Evolutionary conservation across 1,284 basidiomycete genomes (phyloP).

Genomic region (Papiliotrema flavescens): DNA sequence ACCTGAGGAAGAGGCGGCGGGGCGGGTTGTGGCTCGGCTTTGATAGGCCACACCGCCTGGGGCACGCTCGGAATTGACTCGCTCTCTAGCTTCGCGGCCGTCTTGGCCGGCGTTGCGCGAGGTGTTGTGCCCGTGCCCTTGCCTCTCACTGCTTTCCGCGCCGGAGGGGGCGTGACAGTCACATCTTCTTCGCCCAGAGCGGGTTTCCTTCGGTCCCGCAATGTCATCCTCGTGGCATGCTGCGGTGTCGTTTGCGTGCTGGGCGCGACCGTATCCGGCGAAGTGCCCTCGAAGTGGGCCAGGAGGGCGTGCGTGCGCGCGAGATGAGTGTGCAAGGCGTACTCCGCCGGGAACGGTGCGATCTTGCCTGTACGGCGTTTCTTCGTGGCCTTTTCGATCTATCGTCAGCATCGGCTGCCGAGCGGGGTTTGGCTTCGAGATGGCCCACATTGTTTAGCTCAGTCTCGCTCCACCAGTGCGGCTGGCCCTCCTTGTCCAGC

Average conservation of each 20-base stretch:
- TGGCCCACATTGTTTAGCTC: slow-evolving; percentile 62
- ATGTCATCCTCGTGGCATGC: slow-evolving; percentile 51
- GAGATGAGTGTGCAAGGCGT: slow-evolving; percentile 58
- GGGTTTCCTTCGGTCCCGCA: slow-evolving; percentile 58
- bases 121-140: not conserved
- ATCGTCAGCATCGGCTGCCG: not conserved
- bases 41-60: no score
- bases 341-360: slow-evolving; percentile 52
- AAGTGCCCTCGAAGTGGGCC: slow-evolving; percentile 48
- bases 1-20: no score
- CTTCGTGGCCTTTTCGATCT: slow-evolving; percentile 71
- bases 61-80: not conserved
- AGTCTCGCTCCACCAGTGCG: slow-evolving; percentile 66
- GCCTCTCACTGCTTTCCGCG: not conserved
- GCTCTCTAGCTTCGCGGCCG: not conserved
- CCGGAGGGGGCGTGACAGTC: slow-evolving; percentile 6
- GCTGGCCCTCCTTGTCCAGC: slow-evolving; percentile 51
- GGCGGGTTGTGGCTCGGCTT: no score
- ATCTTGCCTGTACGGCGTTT: slow-evolving; percentile 50
- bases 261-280: slow-evolving; percentile 1
- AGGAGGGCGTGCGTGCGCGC: slow-evolving; percentile 54
- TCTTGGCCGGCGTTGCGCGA: not conserved
- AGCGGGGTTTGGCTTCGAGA: not conserved
- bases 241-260: slow-evolving; percentile 31
- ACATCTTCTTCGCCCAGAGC: slow-evolving; percentile 7